Conservation (phyloP, 768 basidiomycete species). For the Tremella mesenterica region DNA sequence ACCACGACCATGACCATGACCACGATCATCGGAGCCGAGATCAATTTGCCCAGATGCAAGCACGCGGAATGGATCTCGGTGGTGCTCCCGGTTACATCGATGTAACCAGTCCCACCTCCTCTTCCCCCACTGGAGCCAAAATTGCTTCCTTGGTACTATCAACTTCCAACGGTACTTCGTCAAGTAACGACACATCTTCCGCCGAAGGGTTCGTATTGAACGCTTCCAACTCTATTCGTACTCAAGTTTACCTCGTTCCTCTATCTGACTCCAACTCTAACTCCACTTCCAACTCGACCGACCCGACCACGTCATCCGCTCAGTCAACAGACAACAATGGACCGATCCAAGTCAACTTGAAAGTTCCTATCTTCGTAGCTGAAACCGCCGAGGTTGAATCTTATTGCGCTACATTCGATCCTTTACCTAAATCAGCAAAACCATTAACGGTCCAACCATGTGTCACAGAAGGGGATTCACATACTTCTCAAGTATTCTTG, state of each 20-base stretch:
- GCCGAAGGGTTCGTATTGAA: slow-evolving; percentile 48
- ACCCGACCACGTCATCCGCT: slow-evolving; percentile 1
- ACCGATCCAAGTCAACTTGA: slow-evolving; percentile 47
- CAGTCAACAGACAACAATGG: slow-evolving; percentile 6
- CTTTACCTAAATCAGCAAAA: slow-evolving; percentile 50
- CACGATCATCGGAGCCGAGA: not conserved
- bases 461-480: slow-evolving; percentile 25
- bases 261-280: slow-evolving; percentile 11
- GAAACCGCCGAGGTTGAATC: slow-evolving; percentile 43
- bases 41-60: not conserved
- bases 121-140: slow-evolving; percentile 42
- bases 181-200: slow-evolving; percentile 30
- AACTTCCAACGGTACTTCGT: slow-evolving; percentile 36
- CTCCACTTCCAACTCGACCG: slow-evolving; percentile 12
- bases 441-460: slow-evolving; percentile 53
- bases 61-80: slow-evolving; percentile 9
- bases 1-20: not conserved
- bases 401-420: slow-evolving; percentile 59
- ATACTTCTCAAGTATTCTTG: slow-evolving; percentile 56
- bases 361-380: slow-evolving; percentile 49
- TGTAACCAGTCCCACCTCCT: slow-evolving; percentile 39
- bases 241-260: slow-evolving; percentile 49
- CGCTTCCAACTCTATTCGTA: slow-evolving; percentile 51
- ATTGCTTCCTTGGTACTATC: slow-evolving; percentile 49
- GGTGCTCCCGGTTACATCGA: slow-evolving; percentile 40